Base-by-base conservation (phyloP, 2,329 filamentous ascomycete species). In the Aspergillus vadensis region DNA sequence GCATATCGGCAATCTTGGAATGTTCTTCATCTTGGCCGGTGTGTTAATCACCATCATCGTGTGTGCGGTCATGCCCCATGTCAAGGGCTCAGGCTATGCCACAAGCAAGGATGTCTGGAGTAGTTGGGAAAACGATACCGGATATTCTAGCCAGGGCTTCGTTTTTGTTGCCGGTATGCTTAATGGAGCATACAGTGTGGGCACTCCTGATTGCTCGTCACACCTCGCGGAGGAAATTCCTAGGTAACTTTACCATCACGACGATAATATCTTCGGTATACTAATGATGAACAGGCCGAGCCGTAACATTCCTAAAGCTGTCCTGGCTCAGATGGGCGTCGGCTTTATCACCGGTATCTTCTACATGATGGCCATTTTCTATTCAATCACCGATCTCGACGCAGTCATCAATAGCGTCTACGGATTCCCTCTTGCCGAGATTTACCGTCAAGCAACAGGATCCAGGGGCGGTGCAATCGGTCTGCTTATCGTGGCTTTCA, bases 101-200 rank as follows among this genome's bases (percentile, higher is more conserved):
- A 79, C 76, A 47, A 81, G 80, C 64, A 65, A 79, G 27, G 83
- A 83, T 30, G 83, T 88, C 8, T 88, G 85, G 85, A 73, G 67
- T 72, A 66, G 85, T 76, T 68, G 85, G 85, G 55, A 84, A 74
- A 84, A 77, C 66, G 66, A 77, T 52, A 78, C 78, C 50, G 67
- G 77, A 23, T 77, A 75, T 59, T 63, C 69, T 1, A 82, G 77
- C 55, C 78, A 85, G 48, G 86, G 86, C 15, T 83, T 89, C n/a
- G 86, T 86, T 2, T 89, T 90, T 63, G 76, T 88, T 25, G 77
- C 84, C 0, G 87, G 87, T 17, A 87, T 89, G 72, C 78, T 90
- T 23, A 91, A 91, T 67, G 88, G 87, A 10, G 88, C 88, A 3
- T 91, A 86, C 70, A 84, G 85, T 48, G 84, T 91, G 10, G 89